These are phyloP conservation scores for Oryza glumipatula DNA, from an alignment of 176 grass and related monocot genomes.

Conservation along the genomic window DNA sequence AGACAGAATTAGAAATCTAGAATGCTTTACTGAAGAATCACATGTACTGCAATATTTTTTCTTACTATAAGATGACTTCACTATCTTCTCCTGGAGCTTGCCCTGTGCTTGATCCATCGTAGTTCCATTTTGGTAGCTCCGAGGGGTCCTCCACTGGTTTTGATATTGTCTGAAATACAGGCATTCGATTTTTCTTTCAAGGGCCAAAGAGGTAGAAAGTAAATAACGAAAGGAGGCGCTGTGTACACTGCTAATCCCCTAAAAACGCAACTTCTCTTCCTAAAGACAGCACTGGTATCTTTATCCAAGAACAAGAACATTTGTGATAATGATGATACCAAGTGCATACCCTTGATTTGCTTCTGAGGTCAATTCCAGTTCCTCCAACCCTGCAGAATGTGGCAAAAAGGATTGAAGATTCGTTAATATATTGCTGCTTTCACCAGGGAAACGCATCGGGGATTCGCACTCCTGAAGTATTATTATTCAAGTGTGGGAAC, in stretches of 20 bases:
- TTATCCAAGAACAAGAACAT: background rate
- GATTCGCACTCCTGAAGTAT: background rate
- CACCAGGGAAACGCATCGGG: background rate
- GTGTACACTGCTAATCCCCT: background rate
- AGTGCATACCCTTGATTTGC: slow-evolving; percentile 87
- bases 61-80: slow-evolving; percentile 99
- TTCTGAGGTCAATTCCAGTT: slow-evolving; percentile 91
- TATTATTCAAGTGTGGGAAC: slow-evolving; percentile 34
- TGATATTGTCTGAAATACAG: slow-evolving; percentile 61
- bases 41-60: background rate
- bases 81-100: slow-evolving; percentile 98
- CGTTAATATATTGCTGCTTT: slow-evolving; percentile 20
- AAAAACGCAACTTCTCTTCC: background rate
- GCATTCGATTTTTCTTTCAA: slow-evolving; percentile 2
- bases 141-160: slow-evolving; percentile 88
- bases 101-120: slow-evolving; percentile 97
- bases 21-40: background rate
- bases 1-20: background rate
- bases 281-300: background rate
- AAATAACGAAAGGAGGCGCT: background rate
- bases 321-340: background rate
- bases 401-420: slow-evolving; percentile 6
- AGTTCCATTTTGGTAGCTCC: slow-evolving; percentile 97
- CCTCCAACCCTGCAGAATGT: slow-evolving; percentile 81
- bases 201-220: too few species aligned